These are phyloP conservation scores for Phytophthora sansomeana DNA, from an alignment of 352 stramenopile genomes.

Conservation along the genomic window DNA sequence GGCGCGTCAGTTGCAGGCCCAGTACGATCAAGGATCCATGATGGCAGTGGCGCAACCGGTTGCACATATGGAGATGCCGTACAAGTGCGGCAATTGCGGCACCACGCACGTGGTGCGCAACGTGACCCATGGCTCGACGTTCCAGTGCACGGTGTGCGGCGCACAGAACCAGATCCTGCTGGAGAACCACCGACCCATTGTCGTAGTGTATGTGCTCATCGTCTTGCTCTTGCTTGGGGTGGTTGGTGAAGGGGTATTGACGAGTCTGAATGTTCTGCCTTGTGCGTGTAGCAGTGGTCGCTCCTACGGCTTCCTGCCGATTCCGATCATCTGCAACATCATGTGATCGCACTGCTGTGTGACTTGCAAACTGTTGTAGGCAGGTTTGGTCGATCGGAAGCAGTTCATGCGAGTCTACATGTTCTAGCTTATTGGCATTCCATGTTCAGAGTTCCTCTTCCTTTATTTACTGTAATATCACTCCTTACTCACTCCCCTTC, in stretches of 20 bases:
- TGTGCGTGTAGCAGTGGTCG: conserved; percentile 25
- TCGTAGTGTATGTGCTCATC: conserved; percentile 56
- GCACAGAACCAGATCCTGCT: conserved; percentile 72
- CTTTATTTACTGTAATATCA: conserved; percentile 18
- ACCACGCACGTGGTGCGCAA: conserved; percentile 73
- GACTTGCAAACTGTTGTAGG: neutral
- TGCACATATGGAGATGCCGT: conserved; percentile 48
- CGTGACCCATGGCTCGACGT: conserved; percentile 56
- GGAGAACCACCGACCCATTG: conserved; percentile 41
- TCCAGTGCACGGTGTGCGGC: conserved; percentile 67
- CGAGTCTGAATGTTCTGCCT: neutral
- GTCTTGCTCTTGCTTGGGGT: neutral
- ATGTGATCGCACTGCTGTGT: conserved; percentile 39
- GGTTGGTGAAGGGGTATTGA: neutral
- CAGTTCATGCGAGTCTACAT: neutral
- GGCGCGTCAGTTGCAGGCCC: conserved; percentile 59
- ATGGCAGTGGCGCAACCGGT: conserved; percentile 54
- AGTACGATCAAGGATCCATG: conserved; percentile 51
- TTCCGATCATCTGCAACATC: conserved; percentile 74
- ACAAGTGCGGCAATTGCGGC: conserved; percentile 72
- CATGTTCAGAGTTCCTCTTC: neutral
- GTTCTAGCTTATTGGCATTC: neutral
- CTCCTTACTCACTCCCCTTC: too few species aligned
- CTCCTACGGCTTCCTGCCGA: conserved; percentile 57
- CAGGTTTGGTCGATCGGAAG: neutral